Conservation (phyloP, 495 filamentous ascomycete genomes). For the Extremus antarcticus region DNA sequence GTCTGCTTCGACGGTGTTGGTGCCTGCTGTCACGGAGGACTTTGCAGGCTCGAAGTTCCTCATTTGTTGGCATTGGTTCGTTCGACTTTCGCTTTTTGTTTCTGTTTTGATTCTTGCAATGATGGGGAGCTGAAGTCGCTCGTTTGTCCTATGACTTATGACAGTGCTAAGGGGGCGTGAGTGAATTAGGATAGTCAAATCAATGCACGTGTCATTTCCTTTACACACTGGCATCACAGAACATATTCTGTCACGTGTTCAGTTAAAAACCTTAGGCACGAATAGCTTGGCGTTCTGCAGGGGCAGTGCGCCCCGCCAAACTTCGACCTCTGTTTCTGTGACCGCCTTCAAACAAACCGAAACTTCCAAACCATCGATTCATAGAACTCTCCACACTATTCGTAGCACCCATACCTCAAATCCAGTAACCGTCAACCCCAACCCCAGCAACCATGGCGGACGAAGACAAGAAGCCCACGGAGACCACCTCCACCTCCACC, state of each 20-base stretch:
- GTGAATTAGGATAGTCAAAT: neutral
- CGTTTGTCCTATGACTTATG: neutral
- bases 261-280: neutral
- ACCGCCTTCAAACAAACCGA: neutral
- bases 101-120: no score
- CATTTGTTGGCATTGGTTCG: no score
- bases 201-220: neutral
- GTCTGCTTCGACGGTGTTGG: no score
- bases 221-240: neutral
- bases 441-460: conserved; percentile 15
- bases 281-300: no score
- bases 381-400: neutral
- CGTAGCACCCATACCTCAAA: neutral
- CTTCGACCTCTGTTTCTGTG: neutral
- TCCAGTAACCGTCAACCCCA: neutral
- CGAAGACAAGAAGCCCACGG: conserved; percentile 14
- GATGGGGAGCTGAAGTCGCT: no score
- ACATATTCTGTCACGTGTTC: neutral
- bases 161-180: conserved; percentile 49
- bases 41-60: no score
- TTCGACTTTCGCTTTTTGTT: no score
- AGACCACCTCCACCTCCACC: conserved; percentile 9
- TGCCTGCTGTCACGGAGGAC: no score
- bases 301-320: neutral
- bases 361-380: neutral